Percentiles rank a stretch among this genome's conserved stretches.
phyloP scores from a whole-genome alignment of 495 filamentous ascomycete genomes.

The Terfezia boudieri region DNA sequence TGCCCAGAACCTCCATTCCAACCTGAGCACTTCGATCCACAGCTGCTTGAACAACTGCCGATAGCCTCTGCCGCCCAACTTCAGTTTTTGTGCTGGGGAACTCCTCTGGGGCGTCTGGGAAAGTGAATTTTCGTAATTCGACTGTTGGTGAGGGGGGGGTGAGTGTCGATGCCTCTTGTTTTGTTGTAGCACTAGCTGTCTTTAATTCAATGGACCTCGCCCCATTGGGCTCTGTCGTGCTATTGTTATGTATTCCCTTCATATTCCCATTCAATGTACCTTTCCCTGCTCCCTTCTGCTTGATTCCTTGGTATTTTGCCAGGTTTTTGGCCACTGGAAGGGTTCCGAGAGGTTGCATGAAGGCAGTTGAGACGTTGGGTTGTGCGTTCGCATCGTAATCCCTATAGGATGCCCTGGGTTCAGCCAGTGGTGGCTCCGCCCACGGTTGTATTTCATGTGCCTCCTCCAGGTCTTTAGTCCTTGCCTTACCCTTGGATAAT shows the following conservation, averaged over 20 bases:
- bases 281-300: not conserved
- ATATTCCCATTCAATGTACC: slow-evolving; percentile 5
- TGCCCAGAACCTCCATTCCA: slow-evolving; percentile 21
- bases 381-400: slow-evolving; percentile 17
- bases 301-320: not conserved
- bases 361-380: slow-evolving; percentile 10
- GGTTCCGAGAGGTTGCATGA: slow-evolving; percentile 17
- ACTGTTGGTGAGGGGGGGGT: not conserved
- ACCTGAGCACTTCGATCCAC: slow-evolving; percentile 20
- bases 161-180: not conserved
- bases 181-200: not conserved
- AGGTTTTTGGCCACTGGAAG: slow-evolving; percentile 14
- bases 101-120: not conserved
- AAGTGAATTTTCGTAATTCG: not conserved
- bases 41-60: slow-evolving; percentile 22
- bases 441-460: slow-evolving; percentile 2
- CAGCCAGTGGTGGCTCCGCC: slow-evolving; percentile 17
- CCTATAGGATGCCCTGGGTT: slow-evolving; percentile 17
- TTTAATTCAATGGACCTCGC: slow-evolving; percentile 1
- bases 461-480: not conserved
- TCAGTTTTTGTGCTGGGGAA: slow-evolving; percentile 20
- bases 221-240: slow-evolving; percentile 9
- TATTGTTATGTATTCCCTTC: slow-evolving; percentile 5
- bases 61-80: slow-evolving; percentile 18
- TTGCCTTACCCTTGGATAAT: not conserved